phyloP scores from a whole-genome alignment of 208 protist genomes.

The Acanthamoeba castellanii region DNA sequence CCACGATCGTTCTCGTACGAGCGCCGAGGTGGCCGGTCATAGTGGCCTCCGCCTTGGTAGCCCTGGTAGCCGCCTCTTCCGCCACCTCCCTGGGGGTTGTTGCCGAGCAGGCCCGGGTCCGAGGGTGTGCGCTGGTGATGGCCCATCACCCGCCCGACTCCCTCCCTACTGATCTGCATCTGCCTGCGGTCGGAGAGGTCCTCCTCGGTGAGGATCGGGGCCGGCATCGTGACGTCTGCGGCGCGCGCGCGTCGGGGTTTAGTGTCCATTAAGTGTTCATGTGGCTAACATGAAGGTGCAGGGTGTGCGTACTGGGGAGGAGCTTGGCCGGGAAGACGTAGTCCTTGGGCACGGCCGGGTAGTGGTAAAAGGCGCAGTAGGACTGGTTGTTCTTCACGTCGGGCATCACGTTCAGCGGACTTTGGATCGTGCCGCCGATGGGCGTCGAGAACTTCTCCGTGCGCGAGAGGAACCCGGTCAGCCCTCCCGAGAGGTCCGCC shows the following conservation, averaged over 20 bases:
- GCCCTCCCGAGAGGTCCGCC: not conserved
- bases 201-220: conserved; percentile 42
- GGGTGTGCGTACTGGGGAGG: conserved; percentile 1
- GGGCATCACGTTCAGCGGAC: not conserved
- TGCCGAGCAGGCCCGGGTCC: not conserved
- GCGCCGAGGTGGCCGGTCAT: not conserved
- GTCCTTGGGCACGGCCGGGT: conserved; percentile 5
- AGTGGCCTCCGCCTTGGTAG: not conserved
- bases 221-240: conserved; percentile 45
- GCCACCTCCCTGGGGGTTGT: not conserved
- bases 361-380: conserved; percentile 16
- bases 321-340: conserved; percentile 48
- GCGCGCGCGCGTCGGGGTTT: too few relatives aligned
- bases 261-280: not conserved
- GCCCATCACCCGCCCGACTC: not conserved
- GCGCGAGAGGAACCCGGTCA: not conserved
- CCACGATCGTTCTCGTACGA: not conserved
- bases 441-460: conserved; percentile 60
- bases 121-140: conserved; percentile 25
- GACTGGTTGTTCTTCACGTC: conserved; percentile 58
- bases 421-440: conserved; percentile 16
- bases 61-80: not conserved
- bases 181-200: not conserved
- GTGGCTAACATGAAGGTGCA: not conserved
- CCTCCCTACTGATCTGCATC: conserved; percentile 22